These are phyloP conservation scores for Avena atlantica DNA, from an alignment of 176 grass and related monocot species.

Conservation along the genomic window DNA sequence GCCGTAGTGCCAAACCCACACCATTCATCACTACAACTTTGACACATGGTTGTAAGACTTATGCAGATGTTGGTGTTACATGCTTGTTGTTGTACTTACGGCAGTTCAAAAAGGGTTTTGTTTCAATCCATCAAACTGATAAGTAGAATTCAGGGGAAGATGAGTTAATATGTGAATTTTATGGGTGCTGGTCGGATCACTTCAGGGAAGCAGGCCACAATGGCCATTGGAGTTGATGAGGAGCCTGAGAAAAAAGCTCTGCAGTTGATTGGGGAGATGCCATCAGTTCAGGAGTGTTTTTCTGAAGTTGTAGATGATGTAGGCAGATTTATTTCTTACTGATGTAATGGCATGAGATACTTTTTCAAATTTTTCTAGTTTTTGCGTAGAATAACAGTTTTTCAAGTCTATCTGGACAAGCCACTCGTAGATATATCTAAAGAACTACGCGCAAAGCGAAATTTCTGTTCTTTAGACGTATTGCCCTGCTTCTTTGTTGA, in stretches of 20 bases:
- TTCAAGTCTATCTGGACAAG: background rate
- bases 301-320: too few relatives aligned
- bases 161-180: slow-evolving; percentile 85
- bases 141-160: slow-evolving; percentile 49
- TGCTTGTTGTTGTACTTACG: background rate
- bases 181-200: slow-evolving; percentile 90
- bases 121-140: too few relatives aligned
- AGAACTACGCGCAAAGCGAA: too few relatives aligned
- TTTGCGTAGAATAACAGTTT: background rate
- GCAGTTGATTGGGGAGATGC: slow-evolving; percentile 70
- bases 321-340: too few relatives aligned
- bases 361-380: too few relatives aligned
- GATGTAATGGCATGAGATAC: too few relatives aligned
- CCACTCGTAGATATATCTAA: too few relatives aligned
- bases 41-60: slow-evolving; percentile 3
- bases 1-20: background rate
- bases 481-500: too few relatives aligned
- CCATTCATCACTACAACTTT: background rate
- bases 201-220: slow-evolving; percentile 73
- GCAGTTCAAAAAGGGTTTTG: too few relatives aligned
- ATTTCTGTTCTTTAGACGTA: too few relatives aligned
- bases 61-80: background rate
- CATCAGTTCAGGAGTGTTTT: slow-evolving; percentile 23
- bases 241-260: slow-evolving; percentile 73
- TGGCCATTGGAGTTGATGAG: slow-evolving; percentile 88